These are phyloP conservation scores for Penstemon davidsonii DNA, from an alignment of 257 asterid species.

Conservation along the genomic window DNA sequence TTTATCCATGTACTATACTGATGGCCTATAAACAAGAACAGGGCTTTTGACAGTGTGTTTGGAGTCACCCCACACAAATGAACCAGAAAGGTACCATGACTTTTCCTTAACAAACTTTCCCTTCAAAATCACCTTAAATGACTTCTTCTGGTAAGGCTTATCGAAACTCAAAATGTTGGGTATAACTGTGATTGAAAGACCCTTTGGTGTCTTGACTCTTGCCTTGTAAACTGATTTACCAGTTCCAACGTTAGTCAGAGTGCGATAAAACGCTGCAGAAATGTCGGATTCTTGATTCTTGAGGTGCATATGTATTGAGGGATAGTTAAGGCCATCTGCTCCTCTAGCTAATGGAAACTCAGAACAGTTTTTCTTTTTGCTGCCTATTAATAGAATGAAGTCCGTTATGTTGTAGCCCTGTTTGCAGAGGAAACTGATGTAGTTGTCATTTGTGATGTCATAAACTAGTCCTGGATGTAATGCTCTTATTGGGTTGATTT, in stretches of 20 bases:
- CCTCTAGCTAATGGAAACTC: conserved; percentile 27
- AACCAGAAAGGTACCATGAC: conserved; percentile 37
- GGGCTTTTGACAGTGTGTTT: conserved; percentile 60
- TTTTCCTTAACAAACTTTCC: conserved; percentile 33
- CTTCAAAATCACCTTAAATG: conserved; percentile 53
- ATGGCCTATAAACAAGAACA: conserved; percentile 46
- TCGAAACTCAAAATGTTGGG: conserved; percentile 49
- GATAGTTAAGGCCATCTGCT: conserved; percentile 52
- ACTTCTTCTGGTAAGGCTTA: conserved; percentile 35
- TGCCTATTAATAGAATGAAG: conserved; percentile 34
- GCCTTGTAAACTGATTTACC: conserved; percentile 47
- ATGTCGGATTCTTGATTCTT: conserved; percentile 22
- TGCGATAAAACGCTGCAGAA: conserved; percentile 55
- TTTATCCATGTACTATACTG: not conserved
- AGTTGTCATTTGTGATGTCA: conserved; percentile 34
- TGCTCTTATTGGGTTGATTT: conserved; percentile 42
- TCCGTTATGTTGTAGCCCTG: conserved; percentile 36
- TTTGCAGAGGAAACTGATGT: conserved; percentile 43
- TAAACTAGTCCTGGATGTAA: conserved; percentile 51
- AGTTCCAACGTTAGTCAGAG: conserved; percentile 57
- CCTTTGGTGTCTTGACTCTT: conserved; percentile 35
- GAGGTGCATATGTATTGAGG: conserved; percentile 55
- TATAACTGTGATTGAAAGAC: conserved; percentile 42
- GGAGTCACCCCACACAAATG: conserved; percentile 31
- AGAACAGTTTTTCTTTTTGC: conserved; percentile 33